phyloP scores from a whole-genome alignment of 192 early-diverging fungal species.

The Coemansia brasiliensis region DNA sequence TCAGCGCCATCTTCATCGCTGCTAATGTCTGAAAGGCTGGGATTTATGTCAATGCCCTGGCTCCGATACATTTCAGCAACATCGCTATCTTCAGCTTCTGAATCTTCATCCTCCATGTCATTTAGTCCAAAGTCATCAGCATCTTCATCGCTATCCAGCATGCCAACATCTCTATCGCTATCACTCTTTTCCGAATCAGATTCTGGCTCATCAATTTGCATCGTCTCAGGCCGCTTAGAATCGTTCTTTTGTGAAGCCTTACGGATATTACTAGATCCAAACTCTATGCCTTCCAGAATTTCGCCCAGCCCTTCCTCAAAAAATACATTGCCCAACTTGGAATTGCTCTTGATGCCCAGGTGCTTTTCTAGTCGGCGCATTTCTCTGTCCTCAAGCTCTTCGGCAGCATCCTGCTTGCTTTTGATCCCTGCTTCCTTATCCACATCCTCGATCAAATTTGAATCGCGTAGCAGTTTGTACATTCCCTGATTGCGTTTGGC shows the following conservation, averaged over 20 bases:
- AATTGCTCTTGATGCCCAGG: conserved; percentile 51
- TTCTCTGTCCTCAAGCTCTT: conserved; percentile 54
- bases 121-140: conserved; percentile 36
- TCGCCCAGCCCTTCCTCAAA: conserved; percentile 51
- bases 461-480: conserved; percentile 52
- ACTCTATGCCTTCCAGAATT: conserved; percentile 30
- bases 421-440: conserved; percentile 32
- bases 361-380: conserved; percentile 52
- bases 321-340: conserved; percentile 45
- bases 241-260: neutral
- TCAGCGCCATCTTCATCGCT: conserved; percentile 14
- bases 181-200: neutral
- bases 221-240: neutral
- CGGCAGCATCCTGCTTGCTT: conserved; percentile 7
- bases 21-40: conserved; percentile 11
- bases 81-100: conserved; percentile 48
- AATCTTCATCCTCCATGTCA: conserved; percentile 26
- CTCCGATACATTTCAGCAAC: conserved; percentile 44
- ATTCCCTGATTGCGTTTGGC: conserved; percentile 56
- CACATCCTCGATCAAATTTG: conserved; percentile 45
- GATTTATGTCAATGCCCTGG: conserved; percentile 29
- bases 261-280: conserved; percentile 37
- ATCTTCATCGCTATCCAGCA: conserved; percentile 17
- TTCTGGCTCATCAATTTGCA: neutral
- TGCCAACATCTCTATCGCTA: neutral